Evolutionary conservation across 768 basidiomycete species (phyloP).

Genomic region (Russula olivacea): DNA sequence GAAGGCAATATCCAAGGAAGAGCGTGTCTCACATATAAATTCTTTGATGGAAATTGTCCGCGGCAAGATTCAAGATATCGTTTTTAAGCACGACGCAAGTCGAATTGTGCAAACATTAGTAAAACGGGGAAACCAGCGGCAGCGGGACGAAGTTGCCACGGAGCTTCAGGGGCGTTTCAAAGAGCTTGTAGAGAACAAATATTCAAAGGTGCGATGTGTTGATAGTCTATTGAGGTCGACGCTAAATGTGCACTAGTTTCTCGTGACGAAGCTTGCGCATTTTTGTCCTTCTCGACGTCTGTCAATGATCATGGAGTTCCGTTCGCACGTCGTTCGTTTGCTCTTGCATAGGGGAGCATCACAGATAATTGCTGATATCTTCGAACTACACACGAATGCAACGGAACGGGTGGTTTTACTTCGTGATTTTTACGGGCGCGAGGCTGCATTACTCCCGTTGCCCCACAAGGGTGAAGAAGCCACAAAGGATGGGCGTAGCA

Average conservation of each 20-base stretch:
- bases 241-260: conserved; percentile 45
- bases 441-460: conserved; percentile 61
- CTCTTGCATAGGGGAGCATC: conserved; percentile 83
- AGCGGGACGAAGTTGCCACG: conserved; percentile 72
- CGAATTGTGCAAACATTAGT: conserved; percentile 78
- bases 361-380: conserved; percentile 78
- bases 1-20: conserved; percentile 59
- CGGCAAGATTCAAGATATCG: conserved; percentile 79
- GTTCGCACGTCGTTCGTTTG: conserved; percentile 65
- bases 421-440: conserved; percentile 88
- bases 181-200: conserved; percentile 78
- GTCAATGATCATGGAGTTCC: conserved; percentile 74
- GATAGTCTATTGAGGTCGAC: not conserved
- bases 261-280: conserved; percentile 74
- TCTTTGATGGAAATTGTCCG: conserved; percentile 71
- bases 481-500: conserved; percentile 58
- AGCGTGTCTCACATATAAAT: conserved; percentile 68
- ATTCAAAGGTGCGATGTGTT: conserved; percentile 64
- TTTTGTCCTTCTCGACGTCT: conserved; percentile 67
- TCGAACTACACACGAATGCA: conserved; percentile 80
- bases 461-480: conserved; percentile 49
- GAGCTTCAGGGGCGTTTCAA: conserved; percentile 80
- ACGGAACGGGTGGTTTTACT: conserved; percentile 78
- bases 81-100: conserved; percentile 89
- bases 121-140: conserved; percentile 67